A percentile compares a stretch with the other conserved stretches of the same genome.
Conservation (phyloP, 345 rosid species). For the Turritis glabra region DNA sequence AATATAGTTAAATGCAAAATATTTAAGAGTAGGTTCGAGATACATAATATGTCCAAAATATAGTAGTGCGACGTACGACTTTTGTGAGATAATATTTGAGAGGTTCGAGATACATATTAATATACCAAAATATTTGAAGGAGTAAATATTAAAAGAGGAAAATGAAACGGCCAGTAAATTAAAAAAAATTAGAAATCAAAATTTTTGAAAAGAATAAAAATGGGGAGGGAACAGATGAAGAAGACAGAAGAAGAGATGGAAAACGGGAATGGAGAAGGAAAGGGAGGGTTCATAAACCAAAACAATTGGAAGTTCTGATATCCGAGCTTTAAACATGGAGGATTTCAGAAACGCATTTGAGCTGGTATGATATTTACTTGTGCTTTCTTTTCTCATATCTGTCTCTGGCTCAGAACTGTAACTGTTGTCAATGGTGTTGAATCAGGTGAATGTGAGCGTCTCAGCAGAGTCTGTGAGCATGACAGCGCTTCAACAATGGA, state of each 20-base stretch:
- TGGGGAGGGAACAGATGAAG: constrained; percentile 15
- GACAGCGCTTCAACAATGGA: no score
- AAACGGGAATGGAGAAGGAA: constrained; percentile 38
- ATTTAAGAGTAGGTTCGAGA: no score
- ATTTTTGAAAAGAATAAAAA: constrained; percentile 14
- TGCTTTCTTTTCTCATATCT: no score
- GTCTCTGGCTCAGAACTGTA: no score
- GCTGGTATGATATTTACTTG: no score
- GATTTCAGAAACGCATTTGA: no score
- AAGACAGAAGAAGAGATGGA: constrained; percentile 35
- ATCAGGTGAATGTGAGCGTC: no score
- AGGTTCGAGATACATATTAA: constrained; percentile 32
- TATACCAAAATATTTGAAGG: background rate
- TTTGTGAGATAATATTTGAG: constrained; percentile 21
- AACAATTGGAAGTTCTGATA: constrained; percentile 8
- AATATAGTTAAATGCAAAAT: background rate
- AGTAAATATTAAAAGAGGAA: background rate
- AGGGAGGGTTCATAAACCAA: constrained; percentile 39
- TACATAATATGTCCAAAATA: no score
- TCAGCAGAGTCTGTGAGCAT: no score
- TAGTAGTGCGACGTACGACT: constrained; percentile 36
- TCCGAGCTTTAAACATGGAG: no score
- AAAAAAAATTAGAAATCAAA: background rate
- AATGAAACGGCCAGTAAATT: constrained; percentile 32
- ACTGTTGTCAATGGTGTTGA: no score